A percentile compares a stretch with the other conserved stretches of the same genome.
phyloP scores from a whole-genome alignment of 2,329 filamentous ascomycete species.

The Fusarium sp. region DNA sequence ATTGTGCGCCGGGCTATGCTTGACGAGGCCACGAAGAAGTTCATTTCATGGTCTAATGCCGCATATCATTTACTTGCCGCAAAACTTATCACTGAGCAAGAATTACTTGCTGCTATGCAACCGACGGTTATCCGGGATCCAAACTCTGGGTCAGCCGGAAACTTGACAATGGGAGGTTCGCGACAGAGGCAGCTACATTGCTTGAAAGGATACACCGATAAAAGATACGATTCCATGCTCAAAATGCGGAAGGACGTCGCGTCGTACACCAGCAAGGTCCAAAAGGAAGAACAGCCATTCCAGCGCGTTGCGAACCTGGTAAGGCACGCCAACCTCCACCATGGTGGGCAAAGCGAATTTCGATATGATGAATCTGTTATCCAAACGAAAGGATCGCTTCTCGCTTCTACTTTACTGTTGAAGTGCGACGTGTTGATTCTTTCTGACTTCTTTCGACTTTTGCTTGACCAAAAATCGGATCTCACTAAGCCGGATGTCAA shows the following conservation, averaged over 20 bases:
- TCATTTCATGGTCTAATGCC: neutral
- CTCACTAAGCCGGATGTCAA: neutral
- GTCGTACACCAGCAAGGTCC: neutral
- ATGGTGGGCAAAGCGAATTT: neutral
- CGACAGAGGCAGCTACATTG: neutral
- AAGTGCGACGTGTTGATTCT: slow-evolving; percentile 3
- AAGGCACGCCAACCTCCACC: neutral
- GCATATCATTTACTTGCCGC: neutral
- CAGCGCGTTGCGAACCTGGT: slow-evolving; percentile 2
- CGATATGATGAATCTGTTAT: neutral
- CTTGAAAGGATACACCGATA: neutral
- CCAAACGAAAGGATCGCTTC: neutral
- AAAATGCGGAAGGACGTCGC: neutral
- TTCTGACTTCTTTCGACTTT: slow-evolving; percentile 2
- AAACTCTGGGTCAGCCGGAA: neutral
- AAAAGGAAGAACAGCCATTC: slow-evolving; percentile 2
- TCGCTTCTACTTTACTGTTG: neutral
- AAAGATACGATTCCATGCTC: neutral
- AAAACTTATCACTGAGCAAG: neutral
- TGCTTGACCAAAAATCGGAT: too few species aligned
- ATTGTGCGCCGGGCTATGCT: slow-evolving; percentile 8
- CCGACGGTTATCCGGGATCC: accelerated
- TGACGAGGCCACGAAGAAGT: neutral
- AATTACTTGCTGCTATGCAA: neutral
- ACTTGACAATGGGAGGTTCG: neutral